These are phyloP conservation scores for Colletotrichum abscissum DNA, from an alignment of 2,329 filamentous ascomycete genomes.

Conservation along the genomic window DNA sequence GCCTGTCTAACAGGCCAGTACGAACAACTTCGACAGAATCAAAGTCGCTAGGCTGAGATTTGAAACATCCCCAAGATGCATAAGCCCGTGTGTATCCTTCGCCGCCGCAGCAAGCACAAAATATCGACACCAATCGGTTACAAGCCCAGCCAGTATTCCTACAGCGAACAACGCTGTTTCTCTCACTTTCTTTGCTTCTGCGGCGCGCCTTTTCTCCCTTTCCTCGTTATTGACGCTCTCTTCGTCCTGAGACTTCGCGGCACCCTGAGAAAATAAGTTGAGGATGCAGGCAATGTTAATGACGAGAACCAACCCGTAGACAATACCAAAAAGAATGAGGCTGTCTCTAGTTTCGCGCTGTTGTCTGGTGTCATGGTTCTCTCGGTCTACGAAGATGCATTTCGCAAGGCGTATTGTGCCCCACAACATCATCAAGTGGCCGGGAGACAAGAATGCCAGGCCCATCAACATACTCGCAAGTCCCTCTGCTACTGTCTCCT, in stretches of 20 bases:
- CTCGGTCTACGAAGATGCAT: neutral
- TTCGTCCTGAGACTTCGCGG: neutral
- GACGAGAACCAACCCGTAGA: neutral
- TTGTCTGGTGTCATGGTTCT: neutral
- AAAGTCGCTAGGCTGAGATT: conserved; percentile 1
- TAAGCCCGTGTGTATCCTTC: neutral
- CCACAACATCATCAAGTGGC: neutral
- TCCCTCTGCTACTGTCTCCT: neutral
- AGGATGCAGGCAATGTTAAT: neutral
- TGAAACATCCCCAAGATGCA: neutral
- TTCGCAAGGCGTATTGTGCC: neutral
- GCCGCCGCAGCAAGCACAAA: neutral
- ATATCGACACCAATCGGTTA: conserved; percentile 1
- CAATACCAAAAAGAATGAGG: neutral
- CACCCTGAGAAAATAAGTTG: no score
- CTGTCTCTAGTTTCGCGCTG: neutral
- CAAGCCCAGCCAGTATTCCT: neutral
- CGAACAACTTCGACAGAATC: neutral
- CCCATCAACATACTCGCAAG: neutral
- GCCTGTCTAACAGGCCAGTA: neutral
- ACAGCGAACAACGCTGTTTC: neutral
- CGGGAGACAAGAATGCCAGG: neutral
- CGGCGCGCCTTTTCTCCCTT: neutral
- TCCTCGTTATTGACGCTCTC: neutral
- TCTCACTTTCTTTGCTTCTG: neutral